Evolutionary conservation across 306 rosid species (phyloP).

Genomic region (Casuarina equisetifolia): DNA sequence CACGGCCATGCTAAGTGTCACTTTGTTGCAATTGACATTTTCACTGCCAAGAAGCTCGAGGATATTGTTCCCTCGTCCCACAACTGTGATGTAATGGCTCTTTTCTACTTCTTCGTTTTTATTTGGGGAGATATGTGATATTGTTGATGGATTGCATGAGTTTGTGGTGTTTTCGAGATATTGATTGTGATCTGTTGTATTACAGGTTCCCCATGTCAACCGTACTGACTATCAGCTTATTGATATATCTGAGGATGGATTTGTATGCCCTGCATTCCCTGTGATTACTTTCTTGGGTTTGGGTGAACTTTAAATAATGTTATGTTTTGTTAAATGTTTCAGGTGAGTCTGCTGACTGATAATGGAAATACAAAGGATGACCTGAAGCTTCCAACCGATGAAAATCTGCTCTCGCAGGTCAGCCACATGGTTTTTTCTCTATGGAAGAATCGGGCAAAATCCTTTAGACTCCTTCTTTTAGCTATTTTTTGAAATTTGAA

Average conservation of each 20-base stretch:
- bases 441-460: not conserved
- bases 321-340: slow-evolving; percentile 16
- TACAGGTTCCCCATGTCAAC: slow-evolving; percentile 92
- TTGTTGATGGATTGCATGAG: not conserved
- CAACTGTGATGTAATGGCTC: slow-evolving; percentile 81
- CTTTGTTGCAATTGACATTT: slow-evolving; percentile 94
- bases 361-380: slow-evolving; percentile 91
- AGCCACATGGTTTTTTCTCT: slow-evolving; percentile 1
- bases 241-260: slow-evolving; percentile 98
- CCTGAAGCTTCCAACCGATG: slow-evolving; percentile 95
- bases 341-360: slow-evolving; percentile 98
- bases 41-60: slow-evolving; percentile 88
- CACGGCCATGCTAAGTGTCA: slow-evolving; percentile 98
- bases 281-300: not conserved
- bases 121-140: not conserved
- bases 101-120: not conserved
- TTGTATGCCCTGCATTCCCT: slow-evolving; percentile 49
- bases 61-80: slow-evolving; percentile 99
- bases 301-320: not conserved
- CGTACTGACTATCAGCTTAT: slow-evolving; percentile 96
- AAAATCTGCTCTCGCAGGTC: slow-evolving; percentile 78
- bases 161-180: not conserved
- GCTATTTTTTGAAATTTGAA: not conserved
- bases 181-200: slow-evolving; percentile 10
- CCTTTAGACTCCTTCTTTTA: not conserved